These are phyloP conservation scores for Colletotrichum truncatum DNA, from an alignment of 2,329 filamentous ascomycete genomes.

Conservation along the genomic window DNA sequence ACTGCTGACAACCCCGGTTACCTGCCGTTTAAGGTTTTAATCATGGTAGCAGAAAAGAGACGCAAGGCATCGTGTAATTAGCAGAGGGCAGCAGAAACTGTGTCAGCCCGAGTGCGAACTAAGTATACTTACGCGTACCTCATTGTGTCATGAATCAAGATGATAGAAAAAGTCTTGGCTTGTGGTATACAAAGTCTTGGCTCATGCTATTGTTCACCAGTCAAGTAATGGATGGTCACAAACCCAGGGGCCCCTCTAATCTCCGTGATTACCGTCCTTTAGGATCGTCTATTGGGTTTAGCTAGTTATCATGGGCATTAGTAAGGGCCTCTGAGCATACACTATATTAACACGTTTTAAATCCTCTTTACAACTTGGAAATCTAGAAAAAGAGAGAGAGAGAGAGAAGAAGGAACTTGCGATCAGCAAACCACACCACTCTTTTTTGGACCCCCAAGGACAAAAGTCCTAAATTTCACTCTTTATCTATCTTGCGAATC, in stretches of 20 bases:
- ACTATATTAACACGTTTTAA: slow-evolving; percentile 17
- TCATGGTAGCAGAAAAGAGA: neutral
- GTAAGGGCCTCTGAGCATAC: neutral
- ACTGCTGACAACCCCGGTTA: slow-evolving; percentile 14
- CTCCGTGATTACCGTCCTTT: slow-evolving; percentile 5
- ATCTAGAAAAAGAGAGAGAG: neutral
- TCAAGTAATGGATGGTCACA: slow-evolving; percentile 10
- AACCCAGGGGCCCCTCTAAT: slow-evolving; percentile 13
- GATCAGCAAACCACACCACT: neutral
- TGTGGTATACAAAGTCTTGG: neutral
- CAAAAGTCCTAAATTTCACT: neutral
- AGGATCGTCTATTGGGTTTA: neutral
- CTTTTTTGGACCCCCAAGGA: neutral
- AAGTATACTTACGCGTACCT: neutral
- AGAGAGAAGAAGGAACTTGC: neutral
- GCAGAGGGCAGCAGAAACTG: neutral
- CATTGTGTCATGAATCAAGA: neutral
- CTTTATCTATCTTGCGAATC: neutral
- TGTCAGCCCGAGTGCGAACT: neutral
- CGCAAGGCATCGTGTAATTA: neutral
- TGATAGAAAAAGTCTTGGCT: slow-evolving; percentile 17
- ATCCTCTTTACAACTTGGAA: neutral
- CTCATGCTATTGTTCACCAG: neutral
- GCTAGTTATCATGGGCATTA: neutral
- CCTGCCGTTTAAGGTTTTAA: slow-evolving; percentile 22